Conservation (phyloP, 208 protist genomes). For the Leishmania major region DNA sequence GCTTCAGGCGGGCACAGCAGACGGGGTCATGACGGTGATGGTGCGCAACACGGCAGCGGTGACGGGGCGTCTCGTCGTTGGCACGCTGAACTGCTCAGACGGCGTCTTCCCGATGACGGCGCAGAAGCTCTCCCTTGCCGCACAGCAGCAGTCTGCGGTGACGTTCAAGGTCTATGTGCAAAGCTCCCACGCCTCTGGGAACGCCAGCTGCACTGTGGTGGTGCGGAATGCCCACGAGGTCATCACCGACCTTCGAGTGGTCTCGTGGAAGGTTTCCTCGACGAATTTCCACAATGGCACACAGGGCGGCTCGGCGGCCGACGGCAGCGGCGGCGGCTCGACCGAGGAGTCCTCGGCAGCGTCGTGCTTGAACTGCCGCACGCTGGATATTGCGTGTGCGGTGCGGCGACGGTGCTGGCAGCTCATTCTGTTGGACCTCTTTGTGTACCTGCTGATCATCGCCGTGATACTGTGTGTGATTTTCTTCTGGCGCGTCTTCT, state of each 20-base stretch:
- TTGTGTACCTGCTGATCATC: slow-evolving; percentile 19
- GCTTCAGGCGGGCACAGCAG: slow-evolving; percentile 42
- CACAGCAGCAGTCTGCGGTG: slow-evolving; percentile 24
- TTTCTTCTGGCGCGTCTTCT: slow-evolving; percentile 32
- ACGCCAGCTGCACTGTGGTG: slow-evolving; percentile 44
- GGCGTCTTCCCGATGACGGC: slow-evolving; percentile 64
- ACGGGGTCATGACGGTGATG: slow-evolving; percentile 52
- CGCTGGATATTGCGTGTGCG: slow-evolving; percentile 36
- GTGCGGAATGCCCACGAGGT: slow-evolving; percentile 54
- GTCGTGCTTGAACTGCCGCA: slow-evolving; percentile 32
- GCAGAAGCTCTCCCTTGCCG: slow-evolving; percentile 47
- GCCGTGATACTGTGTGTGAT: slow-evolving; percentile 25
- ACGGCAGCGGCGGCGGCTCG: not conserved
- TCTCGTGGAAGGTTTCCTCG: slow-evolving; percentile 39
- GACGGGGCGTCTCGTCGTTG: slow-evolving; percentile 57
- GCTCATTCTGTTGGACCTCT: slow-evolving; percentile 27
- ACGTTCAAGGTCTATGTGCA: slow-evolving; percentile 61
- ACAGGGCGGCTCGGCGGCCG: slow-evolving; percentile 42
- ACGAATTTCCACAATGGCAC: slow-evolving; percentile 51
- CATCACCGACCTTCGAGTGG: slow-evolving; percentile 39
- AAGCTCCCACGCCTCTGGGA: slow-evolving; percentile 15
- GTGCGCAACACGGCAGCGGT: slow-evolving; percentile 70
- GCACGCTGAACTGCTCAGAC: slow-evolving; percentile 42
- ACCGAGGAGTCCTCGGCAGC: slow-evolving; percentile 12
- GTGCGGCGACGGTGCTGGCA: slow-evolving; percentile 18